Evolutionary conservation across 768 basidiomycete species (phyloP).

Genomic region (Porpolomopsis calyptriformis): DNA sequence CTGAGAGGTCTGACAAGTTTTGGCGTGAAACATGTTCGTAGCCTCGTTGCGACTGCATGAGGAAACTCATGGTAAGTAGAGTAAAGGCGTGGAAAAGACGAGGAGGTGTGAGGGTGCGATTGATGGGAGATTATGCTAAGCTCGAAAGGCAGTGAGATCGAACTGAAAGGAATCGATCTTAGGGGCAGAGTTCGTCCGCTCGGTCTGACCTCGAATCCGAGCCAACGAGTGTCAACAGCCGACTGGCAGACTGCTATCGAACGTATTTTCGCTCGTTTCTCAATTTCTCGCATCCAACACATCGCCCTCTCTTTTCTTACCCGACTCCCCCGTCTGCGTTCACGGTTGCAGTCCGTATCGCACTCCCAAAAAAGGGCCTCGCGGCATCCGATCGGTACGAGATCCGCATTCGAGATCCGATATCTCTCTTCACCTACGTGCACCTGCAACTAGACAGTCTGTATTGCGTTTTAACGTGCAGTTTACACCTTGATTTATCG

Average conservation of each 20-base stretch:
- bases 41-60: constrained; percentile 12
- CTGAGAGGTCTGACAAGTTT: not conserved
- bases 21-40: constrained; percentile 1
- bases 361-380: too few relatives aligned
- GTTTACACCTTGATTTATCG: too few relatives aligned
- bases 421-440: too few relatives aligned
- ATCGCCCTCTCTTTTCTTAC: not conserved
- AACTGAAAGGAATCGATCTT: constrained; percentile 7
- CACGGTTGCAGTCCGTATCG: too few relatives aligned
- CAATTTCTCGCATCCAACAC: not conserved
- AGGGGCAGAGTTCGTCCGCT: not conserved
- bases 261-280: not conserved
- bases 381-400: too few relatives aligned
- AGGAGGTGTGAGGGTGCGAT: not conserved
- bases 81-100: constrained; percentile 2
- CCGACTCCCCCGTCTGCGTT: too few relatives aligned
- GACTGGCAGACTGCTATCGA: too few relatives aligned
- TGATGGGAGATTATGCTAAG: constrained; percentile 1
- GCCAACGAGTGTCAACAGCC: not conserved
- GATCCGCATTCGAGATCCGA: too few relatives aligned
- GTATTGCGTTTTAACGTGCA: too few relatives aligned
- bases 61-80: constrained; percentile 16
- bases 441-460: too few relatives aligned
- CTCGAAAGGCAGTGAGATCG: too few relatives aligned
- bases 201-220: not conserved